phyloP scores from a whole-genome alignment of 2,329 filamentous ascomycete genomes.

The Periglandula ipomoeae region DNA sequence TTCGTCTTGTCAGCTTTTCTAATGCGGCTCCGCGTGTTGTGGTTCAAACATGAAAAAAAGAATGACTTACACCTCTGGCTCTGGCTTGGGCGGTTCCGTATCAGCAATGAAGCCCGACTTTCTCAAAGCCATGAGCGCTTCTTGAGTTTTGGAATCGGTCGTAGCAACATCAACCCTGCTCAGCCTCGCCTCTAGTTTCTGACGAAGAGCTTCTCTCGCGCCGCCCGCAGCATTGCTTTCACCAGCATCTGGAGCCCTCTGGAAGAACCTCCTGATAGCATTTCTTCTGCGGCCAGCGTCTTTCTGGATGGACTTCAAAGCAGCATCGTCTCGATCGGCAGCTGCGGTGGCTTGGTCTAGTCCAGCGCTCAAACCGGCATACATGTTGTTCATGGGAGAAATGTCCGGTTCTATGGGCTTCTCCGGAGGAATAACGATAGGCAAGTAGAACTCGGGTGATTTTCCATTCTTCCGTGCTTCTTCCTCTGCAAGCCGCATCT shows the following conservation, averaged over 20 bases:
- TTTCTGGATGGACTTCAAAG: background rate
- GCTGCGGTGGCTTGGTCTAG: background rate
- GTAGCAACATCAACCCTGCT: conserved; percentile 8
- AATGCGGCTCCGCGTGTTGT: background rate
- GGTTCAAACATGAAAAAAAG: background rate
- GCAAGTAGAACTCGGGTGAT: conserved; percentile 26
- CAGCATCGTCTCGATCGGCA: background rate
- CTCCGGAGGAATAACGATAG: conserved; percentile 19
- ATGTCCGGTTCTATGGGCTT: conserved; percentile 4
- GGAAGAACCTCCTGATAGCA: conserved; percentile 28
- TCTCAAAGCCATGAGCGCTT: conserved; percentile 11
- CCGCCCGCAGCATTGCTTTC: conserved; percentile 30
- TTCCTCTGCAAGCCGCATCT: conserved; percentile 14
- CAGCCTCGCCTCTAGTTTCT: conserved; percentile 11
- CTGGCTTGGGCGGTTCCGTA: conserved; percentile 2
- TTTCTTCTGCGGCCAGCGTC: conserved; percentile 13
- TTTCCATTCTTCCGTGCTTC: conserved; percentile 16
- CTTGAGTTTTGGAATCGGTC: conserved; percentile 11
- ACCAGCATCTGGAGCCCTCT: conserved; percentile 24
- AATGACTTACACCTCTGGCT: conserved; percentile 20
- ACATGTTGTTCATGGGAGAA: background rate
- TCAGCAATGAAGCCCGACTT: conserved; percentile 11
- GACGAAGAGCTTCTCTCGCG: conserved; percentile 18
- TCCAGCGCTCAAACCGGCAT: conserved; percentile 13
- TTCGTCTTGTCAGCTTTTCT: background rate